Percentiles rank a stretch among this genome's conserved stretches.
Conservation (phyloP, 495 filamentous ascomycete species). For the Aspergillus avenaceus region DNA sequence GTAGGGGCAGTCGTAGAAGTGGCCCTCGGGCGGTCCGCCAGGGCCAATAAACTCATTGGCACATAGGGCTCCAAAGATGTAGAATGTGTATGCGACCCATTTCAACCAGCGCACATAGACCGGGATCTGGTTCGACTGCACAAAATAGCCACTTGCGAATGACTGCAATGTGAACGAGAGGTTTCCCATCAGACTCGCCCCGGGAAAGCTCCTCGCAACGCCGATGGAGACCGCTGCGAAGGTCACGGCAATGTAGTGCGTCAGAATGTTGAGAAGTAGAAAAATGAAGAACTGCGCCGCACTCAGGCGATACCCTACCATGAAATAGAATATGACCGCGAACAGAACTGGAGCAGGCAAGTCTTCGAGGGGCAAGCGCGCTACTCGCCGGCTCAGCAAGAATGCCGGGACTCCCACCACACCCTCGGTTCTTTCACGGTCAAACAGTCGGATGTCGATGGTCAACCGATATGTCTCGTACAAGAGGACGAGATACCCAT, state of each 20-base stretch:
- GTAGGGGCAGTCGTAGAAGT: constrained; percentile 65
- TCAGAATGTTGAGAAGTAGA: constrained; percentile 56
- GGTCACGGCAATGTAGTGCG: constrained; percentile 63
- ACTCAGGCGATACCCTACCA: constrained; percentile 63
- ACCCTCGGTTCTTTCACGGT: constrained; percentile 66
- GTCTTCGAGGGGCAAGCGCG: constrained; percentile 63
- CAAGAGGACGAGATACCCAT: constrained; percentile 68
- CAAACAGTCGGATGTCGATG: constrained; percentile 67
- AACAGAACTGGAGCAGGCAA: constrained; percentile 65
- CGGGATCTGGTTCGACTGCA: constrained; percentile 65
- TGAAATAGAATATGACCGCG: constrained; percentile 67
- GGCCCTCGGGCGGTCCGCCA: constrained; percentile 27
- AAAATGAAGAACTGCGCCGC: constrained; percentile 64
- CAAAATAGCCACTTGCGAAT: constrained; percentile 68
- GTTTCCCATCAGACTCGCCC: constrained; percentile 62
- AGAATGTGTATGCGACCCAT: constrained; percentile 55
- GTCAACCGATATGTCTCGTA: constrained; percentile 70
- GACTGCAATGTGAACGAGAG: constrained; percentile 66
- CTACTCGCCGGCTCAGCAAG: constrained; percentile 59
- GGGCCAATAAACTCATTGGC: constrained; percentile 65
- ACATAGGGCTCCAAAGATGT: constrained; percentile 60
- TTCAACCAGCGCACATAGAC: constrained; percentile 72
- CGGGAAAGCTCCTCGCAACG: constrained; percentile 56
- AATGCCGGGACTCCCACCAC: constrained; percentile 65
- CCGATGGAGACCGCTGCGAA: constrained; percentile 57